These are phyloP conservation scores for Stachybotrys chartarum DNA, from an alignment of 2,329 filamentous ascomycete genomes.

Conservation along the genomic window DNA sequence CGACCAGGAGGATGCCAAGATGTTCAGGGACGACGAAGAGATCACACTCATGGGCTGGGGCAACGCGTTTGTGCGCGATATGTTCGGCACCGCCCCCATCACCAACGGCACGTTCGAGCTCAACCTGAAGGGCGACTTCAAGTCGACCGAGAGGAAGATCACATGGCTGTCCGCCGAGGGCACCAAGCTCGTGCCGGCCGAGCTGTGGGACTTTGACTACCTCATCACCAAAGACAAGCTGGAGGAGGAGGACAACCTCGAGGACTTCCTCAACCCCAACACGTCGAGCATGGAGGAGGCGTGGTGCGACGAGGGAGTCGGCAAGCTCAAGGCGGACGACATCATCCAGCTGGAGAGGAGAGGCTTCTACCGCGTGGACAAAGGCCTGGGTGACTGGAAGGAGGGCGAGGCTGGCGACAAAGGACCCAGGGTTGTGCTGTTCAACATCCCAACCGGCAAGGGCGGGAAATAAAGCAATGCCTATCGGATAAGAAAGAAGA, in stretches of 20 bases:
- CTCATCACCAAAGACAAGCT: constrained; percentile 93
- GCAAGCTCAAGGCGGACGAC: constrained; percentile 72
- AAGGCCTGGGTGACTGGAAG: constrained; percentile 43
- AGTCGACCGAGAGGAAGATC: constrained; percentile 93
- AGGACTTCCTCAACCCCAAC: constrained; percentile 71
- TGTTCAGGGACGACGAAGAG: constrained; percentile 79
- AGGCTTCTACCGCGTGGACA: constrained; percentile 85
- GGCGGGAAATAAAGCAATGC: neutral
- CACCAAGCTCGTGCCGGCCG: constrained; percentile 71
- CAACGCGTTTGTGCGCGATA: constrained; percentile 71
- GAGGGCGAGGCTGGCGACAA: constrained; percentile 41
- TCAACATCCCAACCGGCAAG: constrained; percentile 48
- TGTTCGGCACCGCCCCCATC: constrained; percentile 52
- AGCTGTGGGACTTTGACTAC: constrained; percentile 92
- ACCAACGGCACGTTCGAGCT: constrained; percentile 72
- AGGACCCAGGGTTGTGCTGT: constrained; percentile 45
- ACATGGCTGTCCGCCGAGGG: constrained; percentile 79
- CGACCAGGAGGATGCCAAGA: constrained; percentile 79
- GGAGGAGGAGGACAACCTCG: constrained; percentile 77
- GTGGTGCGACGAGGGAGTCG: constrained; percentile 74
- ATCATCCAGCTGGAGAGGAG: constrained; percentile 94
- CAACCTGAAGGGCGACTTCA: constrained; percentile 89
- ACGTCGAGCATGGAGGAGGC: constrained; percentile 71
- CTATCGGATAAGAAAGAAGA: neutral
- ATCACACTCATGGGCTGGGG: constrained; percentile 98